These are phyloP conservation scores for Miamiensis avidus DNA, from an alignment of 169 alveolate species.

Conservation along the genomic window DNA sequence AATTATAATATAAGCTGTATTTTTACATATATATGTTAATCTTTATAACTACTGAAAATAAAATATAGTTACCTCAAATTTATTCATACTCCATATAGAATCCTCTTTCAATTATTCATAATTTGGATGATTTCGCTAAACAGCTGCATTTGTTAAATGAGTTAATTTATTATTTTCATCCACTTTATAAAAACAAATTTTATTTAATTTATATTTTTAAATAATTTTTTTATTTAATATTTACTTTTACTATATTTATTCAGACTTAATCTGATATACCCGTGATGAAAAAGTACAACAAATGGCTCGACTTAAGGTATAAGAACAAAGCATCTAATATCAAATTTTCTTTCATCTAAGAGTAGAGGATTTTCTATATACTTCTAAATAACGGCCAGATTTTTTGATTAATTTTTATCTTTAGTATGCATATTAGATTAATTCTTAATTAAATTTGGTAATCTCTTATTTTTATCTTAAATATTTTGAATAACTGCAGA, in stretches of 20 bases:
- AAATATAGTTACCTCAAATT: conserved; percentile 32
- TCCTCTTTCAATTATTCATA: conserved; percentile 49
- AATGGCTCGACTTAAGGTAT: conserved; percentile 58
- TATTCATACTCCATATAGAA: conserved; percentile 49
- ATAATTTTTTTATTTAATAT: too few species aligned
- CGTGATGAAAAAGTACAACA: conserved; percentile 60
- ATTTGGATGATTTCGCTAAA: conserved; percentile 62
- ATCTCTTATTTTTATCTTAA: too few species aligned
- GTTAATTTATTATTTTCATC: conserved; percentile 53
- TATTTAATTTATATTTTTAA: too few species aligned
- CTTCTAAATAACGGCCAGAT: conserved; percentile 72
- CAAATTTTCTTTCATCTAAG: conserved; percentile 81
- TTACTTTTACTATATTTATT: conserved; percentile 59
- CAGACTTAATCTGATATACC: conserved; percentile 61
- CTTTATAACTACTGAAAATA: background rate
- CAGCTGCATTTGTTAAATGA: conserved; percentile 68
- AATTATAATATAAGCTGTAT: background rate
- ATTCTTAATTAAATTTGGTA: too few species aligned
- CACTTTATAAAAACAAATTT: conserved; percentile 22
- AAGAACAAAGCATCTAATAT: conserved; percentile 79
- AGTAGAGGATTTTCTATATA: conserved; percentile 83
- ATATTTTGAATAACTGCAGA: too few species aligned
- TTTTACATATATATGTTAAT: conserved; percentile 7
- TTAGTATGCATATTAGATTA: too few species aligned
- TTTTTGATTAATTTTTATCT: too few species aligned